Base-by-base conservation (phyloP, 352 stramenopile genomes). In the Detonula confervacea region DNA sequence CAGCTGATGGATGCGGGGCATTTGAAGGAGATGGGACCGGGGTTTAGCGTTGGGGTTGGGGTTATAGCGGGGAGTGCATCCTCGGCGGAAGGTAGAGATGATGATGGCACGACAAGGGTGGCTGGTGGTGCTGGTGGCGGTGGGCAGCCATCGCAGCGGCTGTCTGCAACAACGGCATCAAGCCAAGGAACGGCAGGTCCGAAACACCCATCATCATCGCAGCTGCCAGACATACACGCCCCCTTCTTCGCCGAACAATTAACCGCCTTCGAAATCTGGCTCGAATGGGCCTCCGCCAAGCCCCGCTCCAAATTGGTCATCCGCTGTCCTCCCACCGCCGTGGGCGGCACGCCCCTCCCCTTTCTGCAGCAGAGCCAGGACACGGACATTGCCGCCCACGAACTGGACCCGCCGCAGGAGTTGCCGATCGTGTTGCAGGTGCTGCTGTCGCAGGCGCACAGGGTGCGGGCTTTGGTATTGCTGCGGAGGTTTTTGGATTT, bases 171-270 rank as follows among this genome's bases (percentile, higher is more conserved):
- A 8, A 47, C 55, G 16, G 33, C 8, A 1, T 52, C 25, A 18
- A 30, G 20, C 60, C 16, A 20, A 70, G 49, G 14, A 39, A 33
- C 49, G 14, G 7, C 29, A n/a, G n/a, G n/a, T 25, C 46, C 42
- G 8, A 25, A 73, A 11, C 57, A n/a, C n/a, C n/a, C n/a, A n/a
- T n/a, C 77, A 12, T 14, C 42, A 96, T 69, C 93, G 54, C 51
- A 59, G 7, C 16, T 54, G 9, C 75, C 52, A 22, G 79, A 80
- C 37, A 42, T 87, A 2, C 85, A 96, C 11, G 97, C 95, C 6
- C 95, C 96, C 6, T 99, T 99, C 86, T 99, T 99, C 70, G 96
- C 95, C 0, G 96, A 99, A 71, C 97, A 99, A 86, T 92, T 99
- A 5, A 99, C 95, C 20, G 96, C 97, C 6, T 99, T 99, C 83